Conservation (phyloP, 148 eudicot genomes). For the Dianthus caryophyllus region DNA sequence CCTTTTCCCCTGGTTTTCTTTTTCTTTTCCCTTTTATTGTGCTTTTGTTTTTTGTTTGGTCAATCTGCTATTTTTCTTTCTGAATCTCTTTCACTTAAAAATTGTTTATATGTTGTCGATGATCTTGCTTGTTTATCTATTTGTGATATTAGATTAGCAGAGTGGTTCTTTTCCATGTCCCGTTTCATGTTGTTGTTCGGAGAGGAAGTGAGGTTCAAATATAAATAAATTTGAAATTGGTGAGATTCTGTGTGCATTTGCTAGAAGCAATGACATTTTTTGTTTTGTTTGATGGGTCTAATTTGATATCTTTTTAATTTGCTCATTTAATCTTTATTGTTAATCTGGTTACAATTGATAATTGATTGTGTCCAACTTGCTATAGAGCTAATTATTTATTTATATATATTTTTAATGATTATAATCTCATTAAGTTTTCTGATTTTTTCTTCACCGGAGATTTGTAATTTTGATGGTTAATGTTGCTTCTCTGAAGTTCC, state of each 20-base stretch:
- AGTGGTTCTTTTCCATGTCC: not conserved
- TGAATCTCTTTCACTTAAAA: not conserved
- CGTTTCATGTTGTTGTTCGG: not conserved
- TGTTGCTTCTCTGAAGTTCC: constrained; percentile 13
- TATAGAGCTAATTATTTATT: not conserved
- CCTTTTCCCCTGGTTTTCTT: not conserved
- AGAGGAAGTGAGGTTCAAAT: not conserved
- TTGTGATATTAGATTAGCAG: not conserved
- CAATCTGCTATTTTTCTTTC: not conserved
- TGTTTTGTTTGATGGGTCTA: constrained; percentile 2
- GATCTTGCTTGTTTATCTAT: not conserved
- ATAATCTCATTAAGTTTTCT: not conserved
- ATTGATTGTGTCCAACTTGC: not conserved
- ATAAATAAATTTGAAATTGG: not conserved
- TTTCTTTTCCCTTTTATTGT: not conserved
- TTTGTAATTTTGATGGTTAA: not conserved
- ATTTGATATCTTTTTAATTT: constrained; percentile 14
- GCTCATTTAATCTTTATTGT: not conserved
- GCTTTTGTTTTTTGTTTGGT: not conserved
- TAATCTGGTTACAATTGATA: not conserved
- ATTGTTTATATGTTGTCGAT: too few relatives aligned
- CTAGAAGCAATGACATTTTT: not conserved
- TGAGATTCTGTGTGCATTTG: not conserved
- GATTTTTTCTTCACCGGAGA: not conserved
- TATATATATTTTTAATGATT: not conserved